Percentiles rank a stretch among this genome's conserved stretches.
Evolutionary conservation across 1,139 yeast species (phyloP).

Genomic region (Blastobotrys ciferrii): DNA sequence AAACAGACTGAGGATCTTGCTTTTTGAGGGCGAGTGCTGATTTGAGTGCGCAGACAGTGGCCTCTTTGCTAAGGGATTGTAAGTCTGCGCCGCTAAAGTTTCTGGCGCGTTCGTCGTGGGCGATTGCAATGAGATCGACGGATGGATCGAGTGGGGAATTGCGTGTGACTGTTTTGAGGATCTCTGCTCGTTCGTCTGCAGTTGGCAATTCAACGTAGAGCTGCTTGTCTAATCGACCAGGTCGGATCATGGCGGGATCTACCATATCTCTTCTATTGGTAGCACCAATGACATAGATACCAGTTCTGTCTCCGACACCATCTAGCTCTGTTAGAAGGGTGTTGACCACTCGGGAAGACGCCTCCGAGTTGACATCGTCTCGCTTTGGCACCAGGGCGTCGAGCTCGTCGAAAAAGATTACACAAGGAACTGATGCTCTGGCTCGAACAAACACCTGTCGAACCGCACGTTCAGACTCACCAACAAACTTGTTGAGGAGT

Average conservation of each 20-base stretch:
- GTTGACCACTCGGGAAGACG: constrained; percentile 91
- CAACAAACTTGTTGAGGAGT: constrained; percentile 88
- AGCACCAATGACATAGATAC: constrained; percentile 94
- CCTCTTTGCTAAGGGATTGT: constrained; percentile 87
- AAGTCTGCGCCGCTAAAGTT: constrained; percentile 96
- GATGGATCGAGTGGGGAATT: constrained; percentile 69
- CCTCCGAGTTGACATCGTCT: constrained; percentile 79
- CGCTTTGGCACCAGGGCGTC: constrained; percentile 96
- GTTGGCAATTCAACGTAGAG: constrained; percentile 87
- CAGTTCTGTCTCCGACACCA: constrained; percentile 88
- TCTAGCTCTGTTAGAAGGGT: constrained; percentile 91
- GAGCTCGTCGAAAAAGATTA: constrained; percentile 88
- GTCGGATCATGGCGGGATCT: constrained; percentile 97
- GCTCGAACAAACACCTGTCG: constrained; percentile 90
- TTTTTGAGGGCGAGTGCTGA: constrained; percentile 30
- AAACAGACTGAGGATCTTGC: constrained; percentile 34
- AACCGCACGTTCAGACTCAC: constrained; percentile 87
- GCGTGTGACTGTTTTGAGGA: constrained; percentile 69
- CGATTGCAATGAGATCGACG: constrained; percentile 61
- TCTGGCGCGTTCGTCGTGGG: constrained; percentile 74
- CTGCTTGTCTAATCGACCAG: constrained; percentile 93
- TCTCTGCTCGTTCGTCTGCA: constrained; percentile 73
- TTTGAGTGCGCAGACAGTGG: constrained; percentile 85
- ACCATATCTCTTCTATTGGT: constrained; percentile 98
- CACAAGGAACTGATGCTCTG: constrained; percentile 88